Evolutionary conservation across 306 rosid genomes (phyloP).

Genomic region (Fagus sylvatica): DNA sequence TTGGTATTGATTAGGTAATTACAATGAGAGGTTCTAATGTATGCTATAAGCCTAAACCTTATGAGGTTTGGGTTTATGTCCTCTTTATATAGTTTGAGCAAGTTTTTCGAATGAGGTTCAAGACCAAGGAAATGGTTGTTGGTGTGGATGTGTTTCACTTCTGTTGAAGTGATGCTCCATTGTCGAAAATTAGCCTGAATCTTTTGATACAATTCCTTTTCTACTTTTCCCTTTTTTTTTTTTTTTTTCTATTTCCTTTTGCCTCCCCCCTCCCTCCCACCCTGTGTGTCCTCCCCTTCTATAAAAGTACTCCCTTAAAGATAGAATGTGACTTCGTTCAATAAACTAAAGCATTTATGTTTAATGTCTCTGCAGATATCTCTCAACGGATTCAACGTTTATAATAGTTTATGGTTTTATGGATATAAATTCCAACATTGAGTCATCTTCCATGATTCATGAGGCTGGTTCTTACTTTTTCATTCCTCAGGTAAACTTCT

Average conservation of each 20-base stretch:
- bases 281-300: not conserved
- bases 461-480: constrained; percentile 62
- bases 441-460: constrained; percentile 34
- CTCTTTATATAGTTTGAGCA: not conserved
- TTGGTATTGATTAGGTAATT: not conserved
- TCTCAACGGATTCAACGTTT: constrained; percentile 57
- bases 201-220: not conserved
- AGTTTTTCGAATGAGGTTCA: too few relatives aligned
- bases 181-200: not conserved
- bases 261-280: too few relatives aligned
- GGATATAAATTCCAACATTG: constrained; percentile 47
- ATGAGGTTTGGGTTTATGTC: not conserved
- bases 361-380: constrained; percentile 48
- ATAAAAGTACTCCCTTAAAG: constrained; percentile 6
- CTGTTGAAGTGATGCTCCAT: not conserved
- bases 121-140: too few relatives aligned
- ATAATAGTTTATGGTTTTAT: constrained; percentile 71
- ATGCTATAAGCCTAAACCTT: not conserved
- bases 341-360: constrained; percentile 26
- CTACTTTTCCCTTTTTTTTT: not conserved
- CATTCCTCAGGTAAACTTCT: constrained; percentile 77
- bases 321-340: constrained; percentile 13
- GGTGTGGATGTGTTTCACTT: not conserved
- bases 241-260: accelerated
- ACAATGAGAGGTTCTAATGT: not conserved